Evolutionary conservation across 176 grass and related monocot genomes (phyloP), one percentile per base, ranked within the genome.

Genomic region (Puccinellia tenuiflora): DNA sequence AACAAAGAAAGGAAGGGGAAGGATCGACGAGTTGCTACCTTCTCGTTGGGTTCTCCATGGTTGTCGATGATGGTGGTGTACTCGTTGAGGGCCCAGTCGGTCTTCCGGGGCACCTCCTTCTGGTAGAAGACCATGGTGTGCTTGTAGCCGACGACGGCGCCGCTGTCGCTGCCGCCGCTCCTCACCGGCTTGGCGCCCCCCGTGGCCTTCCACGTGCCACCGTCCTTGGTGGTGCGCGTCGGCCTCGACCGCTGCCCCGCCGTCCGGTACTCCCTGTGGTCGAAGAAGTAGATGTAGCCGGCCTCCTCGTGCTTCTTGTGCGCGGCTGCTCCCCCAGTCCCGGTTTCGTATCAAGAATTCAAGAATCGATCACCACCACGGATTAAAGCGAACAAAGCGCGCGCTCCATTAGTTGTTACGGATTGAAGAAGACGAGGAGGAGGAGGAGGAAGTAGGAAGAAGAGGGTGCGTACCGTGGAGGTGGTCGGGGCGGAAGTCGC

Each of bases 261-360:
- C 21, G 1, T 10, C 52, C 11, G 17, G 40, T 18, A 52, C 86
- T 54, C 24, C 54, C 75, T 47, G 8, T 0, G 0, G 86, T 75
- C 71, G 65, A 88, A 83, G 86, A 88, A 79, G 75, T 88, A 88
- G 80, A 88, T 73, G 86, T 0, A 26, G 7, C 43, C 80, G 31
- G 21, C 1, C 86, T 88, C 86, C 65, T 33, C 9, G 65, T 53
- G 1, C 8, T 17, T 2, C 65, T 43, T 52, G 86, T 52, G 83
- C 52, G 0, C 1, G 10, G 78, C 80, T 88, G 86, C 26, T 22
- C 9, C 22, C 33, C 22, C 33, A 34, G 33, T 34, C 9, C 4
- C 50, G 34, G 7, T 43, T 40, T 4, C n/a, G 9, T 29, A 15
- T 18, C 10, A 0, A n/a, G n/a, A n/a, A n/a, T n/a, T n/a, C n/a